Percentiles rank a stretch among this genome's conserved stretches.
These are phyloP conservation scores for Pythium phragmiticola DNA, from an alignment of 352 stramenopile genomes.

Conservation along the genomic window DNA sequence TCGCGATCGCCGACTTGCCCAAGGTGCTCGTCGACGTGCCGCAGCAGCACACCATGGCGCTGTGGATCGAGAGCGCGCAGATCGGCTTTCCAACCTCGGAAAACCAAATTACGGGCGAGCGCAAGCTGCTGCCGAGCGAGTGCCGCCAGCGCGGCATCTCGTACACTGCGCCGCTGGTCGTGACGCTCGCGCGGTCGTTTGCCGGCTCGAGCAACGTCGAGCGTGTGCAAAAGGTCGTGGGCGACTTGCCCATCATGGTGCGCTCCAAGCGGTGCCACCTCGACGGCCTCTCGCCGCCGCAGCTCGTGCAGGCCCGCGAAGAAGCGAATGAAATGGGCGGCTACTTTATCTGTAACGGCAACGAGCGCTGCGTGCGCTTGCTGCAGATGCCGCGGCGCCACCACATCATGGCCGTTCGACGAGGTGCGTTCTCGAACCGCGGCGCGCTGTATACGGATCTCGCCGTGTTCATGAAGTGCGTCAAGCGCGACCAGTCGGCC, in stretches of 20 bases:
- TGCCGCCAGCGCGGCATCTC: conserved; percentile 96
- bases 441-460: conserved; percentile 96
- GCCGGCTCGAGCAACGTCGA: conserved; percentile 79
- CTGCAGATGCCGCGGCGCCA: conserved; percentile 93
- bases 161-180: conserved; percentile 95
- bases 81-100: conserved; percentile 88
- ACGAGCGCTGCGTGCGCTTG: conserved; percentile 97
- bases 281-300: conserved; percentile 67
- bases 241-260: conserved; percentile 98
- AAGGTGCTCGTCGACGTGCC: conserved; percentile 90
- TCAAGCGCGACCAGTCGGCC: conserved; percentile 93
- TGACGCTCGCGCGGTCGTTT: conserved; percentile 88
- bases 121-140: conserved; percentile 91
- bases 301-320: conserved; percentile 89
- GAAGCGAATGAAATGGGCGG: conserved; percentile 98
- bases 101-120: conserved; percentile 82
- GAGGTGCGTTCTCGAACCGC: conserved; percentile 97
- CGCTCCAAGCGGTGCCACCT: conserved; percentile 96
- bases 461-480: conserved; percentile 97
- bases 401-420: conserved; percentile 93
- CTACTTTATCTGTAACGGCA: conserved; percentile 99
- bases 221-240: conserved; percentile 86
- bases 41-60: conserved; percentile 76
- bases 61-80: conserved; percentile 95
- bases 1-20: conserved; percentile 91